A percentile compares a stretch with the other conserved stretches of the same genome.
phyloP scores from a whole-genome alignment of 1,139 yeast genomes.

The Sugiyamaella xylanicola region DNA sequence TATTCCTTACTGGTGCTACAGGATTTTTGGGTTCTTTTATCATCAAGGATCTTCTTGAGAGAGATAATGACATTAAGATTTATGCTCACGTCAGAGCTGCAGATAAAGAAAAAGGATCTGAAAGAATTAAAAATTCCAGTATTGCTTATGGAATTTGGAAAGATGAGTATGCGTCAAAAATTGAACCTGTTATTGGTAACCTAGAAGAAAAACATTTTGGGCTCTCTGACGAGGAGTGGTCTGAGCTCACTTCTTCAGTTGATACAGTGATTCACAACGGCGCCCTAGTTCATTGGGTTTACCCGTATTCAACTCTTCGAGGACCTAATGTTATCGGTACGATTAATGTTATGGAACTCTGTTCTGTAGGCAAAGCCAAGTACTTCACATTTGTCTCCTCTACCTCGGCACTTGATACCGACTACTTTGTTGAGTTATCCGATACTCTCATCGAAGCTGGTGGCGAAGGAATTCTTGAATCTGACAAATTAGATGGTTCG shows the following conservation, averaged over 20 bases:
- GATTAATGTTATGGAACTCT: conserved; percentile 77
- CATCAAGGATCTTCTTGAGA: conserved; percentile 68
- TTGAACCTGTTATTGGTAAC: conserved; percentile 82
- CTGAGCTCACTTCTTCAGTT: conserved; percentile 54
- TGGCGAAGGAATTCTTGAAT: conserved; percentile 70
- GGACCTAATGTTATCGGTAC: conserved; percentile 94
- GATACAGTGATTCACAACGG: conserved; percentile 95
- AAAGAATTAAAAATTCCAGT: conserved; percentile 76
- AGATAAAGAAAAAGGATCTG: conserved; percentile 65
- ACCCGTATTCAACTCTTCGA: conserved; percentile 85
- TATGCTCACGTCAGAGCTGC: conserved; percentile 92
- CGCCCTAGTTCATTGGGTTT: conserved; percentile 98
- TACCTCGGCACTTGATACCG: conserved; percentile 87
- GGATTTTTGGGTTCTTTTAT: conserved; percentile 95
- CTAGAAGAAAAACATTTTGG: conserved; percentile 75
- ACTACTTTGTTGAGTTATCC: conserved; percentile 74
- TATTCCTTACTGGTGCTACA: conserved; percentile 92
- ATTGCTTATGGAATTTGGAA: conserved; percentile 86
- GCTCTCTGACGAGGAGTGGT: conserved; percentile 60
- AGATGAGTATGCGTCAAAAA: conserved; percentile 55
- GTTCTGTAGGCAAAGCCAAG: conserved; percentile 79
- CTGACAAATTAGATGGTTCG: conserved; percentile 82
- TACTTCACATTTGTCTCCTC: conserved; percentile 90
- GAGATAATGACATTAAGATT: conserved; percentile 55
- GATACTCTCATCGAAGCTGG: conserved; percentile 69